phyloP scores from a whole-genome alignment of 2,329 filamentous ascomycete species.

The Alternaria atra region DNA sequence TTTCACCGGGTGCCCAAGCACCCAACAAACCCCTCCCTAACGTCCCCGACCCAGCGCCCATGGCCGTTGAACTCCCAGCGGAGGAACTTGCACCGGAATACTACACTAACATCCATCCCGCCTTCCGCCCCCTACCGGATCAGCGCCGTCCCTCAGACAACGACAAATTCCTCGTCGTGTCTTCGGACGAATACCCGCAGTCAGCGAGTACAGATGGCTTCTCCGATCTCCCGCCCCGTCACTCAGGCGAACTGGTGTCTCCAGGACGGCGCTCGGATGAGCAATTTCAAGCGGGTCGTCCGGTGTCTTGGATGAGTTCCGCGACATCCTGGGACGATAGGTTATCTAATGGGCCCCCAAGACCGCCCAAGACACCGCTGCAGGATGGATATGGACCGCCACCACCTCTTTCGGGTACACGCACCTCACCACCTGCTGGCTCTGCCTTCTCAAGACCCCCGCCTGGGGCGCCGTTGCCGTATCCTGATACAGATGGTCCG shows the following conservation, averaged over 20 bases:
- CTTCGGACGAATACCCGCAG: conserved; percentile 66
- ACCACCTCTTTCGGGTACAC: conserved; percentile 25
- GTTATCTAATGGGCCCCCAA: conserved; percentile 43
- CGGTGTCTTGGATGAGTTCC: conserved; percentile 37
- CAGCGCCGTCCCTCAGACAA: conserved; percentile 32
- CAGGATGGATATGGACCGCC: conserved; percentile 34
- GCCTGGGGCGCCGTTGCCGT: conserved; percentile 66
- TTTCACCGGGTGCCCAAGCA: conserved; percentile 27
- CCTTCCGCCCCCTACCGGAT: conserved; percentile 48
- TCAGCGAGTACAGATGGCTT: conserved; percentile 49
- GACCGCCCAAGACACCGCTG: conserved; percentile 54
- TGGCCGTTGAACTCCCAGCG: conserved; percentile 68
- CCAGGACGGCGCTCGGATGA: conserved; percentile 45
- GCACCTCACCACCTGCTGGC: conserved; percentile 37
- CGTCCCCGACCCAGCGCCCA: conserved; percentile 54
- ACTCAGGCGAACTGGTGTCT: conserved; percentile 73
- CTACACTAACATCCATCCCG: conserved; percentile 35
- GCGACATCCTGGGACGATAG: conserved; percentile 40
- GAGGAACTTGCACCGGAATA: conserved; percentile 58
- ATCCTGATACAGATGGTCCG: conserved; percentile 80
- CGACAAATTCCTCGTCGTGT: conserved; percentile 65
- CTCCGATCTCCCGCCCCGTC: conserved; percentile 38
- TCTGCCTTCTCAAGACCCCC: conserved; percentile 42
- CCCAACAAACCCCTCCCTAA: conserved; percentile 48
- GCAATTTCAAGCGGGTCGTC: conserved; percentile 35